These are phyloP conservation scores for Pythium phragmiticola DNA, from an alignment of 352 stramenopile species.

Conservation along the genomic window DNA sequence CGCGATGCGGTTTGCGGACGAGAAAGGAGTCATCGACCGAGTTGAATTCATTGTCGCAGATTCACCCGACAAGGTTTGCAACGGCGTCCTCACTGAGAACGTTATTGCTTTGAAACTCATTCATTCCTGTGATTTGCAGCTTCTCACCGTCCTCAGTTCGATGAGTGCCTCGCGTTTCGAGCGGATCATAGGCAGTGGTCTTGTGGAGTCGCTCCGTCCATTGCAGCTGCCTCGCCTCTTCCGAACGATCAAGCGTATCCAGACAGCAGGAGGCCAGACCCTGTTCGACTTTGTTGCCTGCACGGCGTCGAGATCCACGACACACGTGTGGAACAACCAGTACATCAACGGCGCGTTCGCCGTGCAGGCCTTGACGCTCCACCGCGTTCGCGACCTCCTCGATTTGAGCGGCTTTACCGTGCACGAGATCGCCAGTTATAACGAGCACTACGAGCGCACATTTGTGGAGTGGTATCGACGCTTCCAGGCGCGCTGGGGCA, in stretches of 20 bases:
- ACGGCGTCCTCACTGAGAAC: neutral
- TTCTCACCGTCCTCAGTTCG: constrained; percentile 54
- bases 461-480: constrained; percentile 82
- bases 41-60: constrained; percentile 76
- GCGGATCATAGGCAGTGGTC: constrained; percentile 53
- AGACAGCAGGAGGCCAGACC: constrained; percentile 47
- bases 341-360: constrained; percentile 73
- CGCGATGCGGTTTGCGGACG: constrained; percentile 56
- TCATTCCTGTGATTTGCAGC: constrained; percentile 20
- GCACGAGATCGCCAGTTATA: constrained; percentile 62
- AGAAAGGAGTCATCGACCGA: constrained; percentile 56
- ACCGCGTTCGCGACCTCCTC: constrained; percentile 44
- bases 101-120: neutral
- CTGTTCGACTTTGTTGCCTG: constrained; percentile 74
- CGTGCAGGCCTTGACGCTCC: constrained; percentile 55
- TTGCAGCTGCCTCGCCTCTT: constrained; percentile 52
- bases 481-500: constrained; percentile 61
- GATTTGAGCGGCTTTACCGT: constrained; percentile 59
- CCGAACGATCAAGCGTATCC: constrained; percentile 62
- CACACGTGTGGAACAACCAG: constrained; percentile 82
- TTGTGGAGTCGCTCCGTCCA: constrained; percentile 53
- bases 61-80: constrained; percentile 46
- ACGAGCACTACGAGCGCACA: constrained; percentile 82
- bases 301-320: constrained; percentile 59
- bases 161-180: constrained; percentile 67